These are phyloP conservation scores for Taphrina betulina DNA, from an alignment of 1,139 yeast species.

Conservation along the genomic window DNA sequence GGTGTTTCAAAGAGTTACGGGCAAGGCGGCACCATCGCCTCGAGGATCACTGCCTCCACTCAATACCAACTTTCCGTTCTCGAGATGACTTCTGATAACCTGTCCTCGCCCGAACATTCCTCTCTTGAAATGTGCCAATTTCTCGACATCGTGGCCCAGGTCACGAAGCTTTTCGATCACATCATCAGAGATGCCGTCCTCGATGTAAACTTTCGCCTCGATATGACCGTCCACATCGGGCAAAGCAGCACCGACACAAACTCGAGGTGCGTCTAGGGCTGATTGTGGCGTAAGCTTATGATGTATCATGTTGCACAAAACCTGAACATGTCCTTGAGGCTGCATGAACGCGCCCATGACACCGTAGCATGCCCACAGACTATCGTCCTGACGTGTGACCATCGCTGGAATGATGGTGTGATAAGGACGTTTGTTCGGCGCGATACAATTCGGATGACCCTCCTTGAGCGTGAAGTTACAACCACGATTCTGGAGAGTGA, in stretches of 20 bases:
- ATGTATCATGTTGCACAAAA: constrained; percentile 61
- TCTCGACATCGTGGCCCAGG: constrained; percentile 60
- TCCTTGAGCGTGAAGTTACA: constrained; percentile 66
- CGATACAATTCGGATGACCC: constrained; percentile 60
- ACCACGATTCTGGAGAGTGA: constrained; percentile 73
- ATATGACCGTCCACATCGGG: constrained; percentile 48
- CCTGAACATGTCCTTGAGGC: constrained; percentile 83
- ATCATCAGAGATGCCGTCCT: constrained; percentile 57
- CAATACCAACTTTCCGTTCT: constrained; percentile 49
- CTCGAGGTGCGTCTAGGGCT: constrained; percentile 72
- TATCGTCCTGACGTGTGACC: constrained; percentile 50
- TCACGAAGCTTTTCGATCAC: constrained; percentile 50
- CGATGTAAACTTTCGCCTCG: constrained; percentile 61
- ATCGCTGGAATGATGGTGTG: constrained; percentile 84
- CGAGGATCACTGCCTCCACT: constrained; percentile 75
- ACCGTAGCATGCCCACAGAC: constrained; percentile 68
- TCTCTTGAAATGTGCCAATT: constrained; percentile 53
- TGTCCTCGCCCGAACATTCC: constrained; percentile 57
- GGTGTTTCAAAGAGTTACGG: constrained; percentile 43
- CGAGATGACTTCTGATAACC: constrained; percentile 54
- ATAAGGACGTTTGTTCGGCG: constrained; percentile 72
- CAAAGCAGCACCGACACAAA: constrained; percentile 59
- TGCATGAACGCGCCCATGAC: constrained; percentile 90
- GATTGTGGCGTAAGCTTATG: constrained; percentile 71
- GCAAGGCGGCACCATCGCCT: constrained; percentile 78